Conservation (phyloP, 805 yeast genomes). For the Phaffomyces opuntiae region DNA sequence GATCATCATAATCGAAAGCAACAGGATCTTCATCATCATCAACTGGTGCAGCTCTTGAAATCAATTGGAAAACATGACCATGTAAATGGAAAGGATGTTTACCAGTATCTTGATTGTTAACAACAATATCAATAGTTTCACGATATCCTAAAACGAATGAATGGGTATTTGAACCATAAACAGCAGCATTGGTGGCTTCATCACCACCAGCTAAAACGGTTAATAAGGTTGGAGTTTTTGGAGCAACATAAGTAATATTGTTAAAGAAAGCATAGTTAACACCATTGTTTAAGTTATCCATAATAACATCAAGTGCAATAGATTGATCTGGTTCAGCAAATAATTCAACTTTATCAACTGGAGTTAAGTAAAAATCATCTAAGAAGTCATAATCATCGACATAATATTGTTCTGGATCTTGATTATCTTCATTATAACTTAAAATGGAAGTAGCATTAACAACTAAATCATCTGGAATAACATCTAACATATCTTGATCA, state of each 20-base stretch:
- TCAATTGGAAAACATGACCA: constrained; percentile 64
- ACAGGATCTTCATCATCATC: constrained; percentile 43
- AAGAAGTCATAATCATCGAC: constrained; percentile 43
- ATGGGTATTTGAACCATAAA: constrained; percentile 53
- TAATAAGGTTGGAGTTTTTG: constrained; percentile 80
- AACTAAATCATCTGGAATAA: constrained; percentile 52
- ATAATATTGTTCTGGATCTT: constrained; percentile 29
- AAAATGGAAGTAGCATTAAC: constrained; percentile 74
- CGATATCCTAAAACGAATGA: constrained; percentile 18
- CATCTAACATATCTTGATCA: constrained; percentile 81
- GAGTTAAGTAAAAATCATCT: constrained; percentile 76
- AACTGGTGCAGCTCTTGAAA: constrained; percentile 40
- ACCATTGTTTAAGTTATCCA: constrained; percentile 86
- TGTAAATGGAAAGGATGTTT: constrained; percentile 77
- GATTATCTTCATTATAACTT: constrained; percentile 44
- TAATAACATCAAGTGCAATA: constrained; percentile 64
- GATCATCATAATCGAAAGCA: constrained; percentile 46
- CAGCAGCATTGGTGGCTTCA: constrained; percentile 39
- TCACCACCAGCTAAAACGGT: constrained; percentile 74
- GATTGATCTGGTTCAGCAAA: constrained; percentile 62
- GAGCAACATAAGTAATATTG: constrained; percentile 67
- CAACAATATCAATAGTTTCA: constrained; percentile 59
- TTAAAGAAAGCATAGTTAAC: constrained; percentile 95
- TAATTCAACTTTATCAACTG: constrained; percentile 47
- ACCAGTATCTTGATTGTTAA: constrained; percentile 76